Evolutionary conservation across 768 basidiomycete genomes (phyloP).

Genomic region (Thelephora aurantiotincta): DNA sequence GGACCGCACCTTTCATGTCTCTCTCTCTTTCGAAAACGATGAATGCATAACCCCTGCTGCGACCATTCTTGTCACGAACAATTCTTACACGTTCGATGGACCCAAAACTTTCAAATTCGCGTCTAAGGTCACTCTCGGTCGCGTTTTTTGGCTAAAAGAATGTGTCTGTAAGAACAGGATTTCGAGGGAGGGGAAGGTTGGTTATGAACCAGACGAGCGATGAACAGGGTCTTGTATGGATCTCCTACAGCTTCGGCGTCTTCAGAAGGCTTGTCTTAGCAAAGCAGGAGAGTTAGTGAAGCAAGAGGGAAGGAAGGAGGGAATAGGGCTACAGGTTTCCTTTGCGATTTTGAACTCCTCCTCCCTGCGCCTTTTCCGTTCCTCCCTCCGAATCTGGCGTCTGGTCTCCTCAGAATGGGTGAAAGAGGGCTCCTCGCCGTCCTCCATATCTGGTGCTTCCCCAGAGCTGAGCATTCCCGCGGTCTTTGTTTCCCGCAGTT

Average conservation of each 20-base stretch:
- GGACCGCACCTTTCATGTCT: constrained; percentile 88
- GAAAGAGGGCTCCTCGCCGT: constrained; percentile 69
- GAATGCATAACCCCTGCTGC: constrained; percentile 89
- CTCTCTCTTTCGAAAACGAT: constrained; percentile 95
- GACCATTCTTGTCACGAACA: constrained; percentile 80
- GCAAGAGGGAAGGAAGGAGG: background rate
- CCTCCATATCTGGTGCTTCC: constrained; percentile 57
- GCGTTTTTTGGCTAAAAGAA: constrained; percentile 70
- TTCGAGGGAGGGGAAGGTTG: background rate
- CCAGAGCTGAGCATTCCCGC: constrained; percentile 46
- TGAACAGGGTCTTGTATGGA: constrained; percentile 97
- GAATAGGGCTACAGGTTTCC: constrained; percentile 70
- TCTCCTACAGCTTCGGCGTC: constrained; percentile 87
- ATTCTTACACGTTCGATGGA: constrained; percentile 90
- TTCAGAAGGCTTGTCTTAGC: constrained; percentile 83
- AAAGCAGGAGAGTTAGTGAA: background rate
- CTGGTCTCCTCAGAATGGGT: constrained; percentile 77
- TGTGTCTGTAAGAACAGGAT: constrained; percentile 6
- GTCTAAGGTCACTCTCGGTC: constrained; percentile 81
- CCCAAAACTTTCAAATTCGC: constrained; percentile 93
- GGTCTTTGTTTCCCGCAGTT: constrained; percentile 68
- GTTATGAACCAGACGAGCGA: constrained; percentile 67
- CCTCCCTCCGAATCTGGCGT: constrained; percentile 64
- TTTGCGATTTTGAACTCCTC: constrained; percentile 72
- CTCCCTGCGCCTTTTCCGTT: constrained; percentile 58